Percentiles rank a stretch among this genome's conserved stretches.
Evolutionary conservation across 805 yeast genomes (phyloP).

Genomic region (Saccharomyces paradoxus): DNA sequence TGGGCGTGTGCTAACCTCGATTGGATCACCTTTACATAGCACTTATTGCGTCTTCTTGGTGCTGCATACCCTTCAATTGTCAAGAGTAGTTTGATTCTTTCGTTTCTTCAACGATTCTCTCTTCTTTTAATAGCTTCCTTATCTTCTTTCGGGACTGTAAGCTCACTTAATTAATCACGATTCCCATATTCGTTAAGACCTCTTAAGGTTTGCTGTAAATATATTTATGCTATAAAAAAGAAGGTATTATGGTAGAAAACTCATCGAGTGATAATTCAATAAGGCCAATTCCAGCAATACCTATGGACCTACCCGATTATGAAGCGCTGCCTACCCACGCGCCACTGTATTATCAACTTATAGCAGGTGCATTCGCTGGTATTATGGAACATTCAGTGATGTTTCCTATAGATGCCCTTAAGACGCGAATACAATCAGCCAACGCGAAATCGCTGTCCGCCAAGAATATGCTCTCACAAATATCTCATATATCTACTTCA

Average conservation of each 20-base stretch:
- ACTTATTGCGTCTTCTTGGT: not conserved
- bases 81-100: not conserved
- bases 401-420: conserved; percentile 93
- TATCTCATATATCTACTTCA: conserved; percentile 67
- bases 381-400: conserved; percentile 97
- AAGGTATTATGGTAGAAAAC: not conserved
- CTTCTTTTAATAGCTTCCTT: not conserved
- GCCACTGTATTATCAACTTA: conserved; percentile 69
- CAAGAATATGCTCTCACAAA: conserved; percentile 47
- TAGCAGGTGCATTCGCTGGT: conserved; percentile 99
- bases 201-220: not conserved
- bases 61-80: not conserved
- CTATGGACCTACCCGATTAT: conserved; percentile 43
- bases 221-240: not conserved
- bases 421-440: conserved; percentile 79
- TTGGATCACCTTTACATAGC: not conserved
- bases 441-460: conserved; percentile 24
- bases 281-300: not conserved
- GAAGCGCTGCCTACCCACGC: conserved; percentile 87
- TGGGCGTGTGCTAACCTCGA: not conserved
- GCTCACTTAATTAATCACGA: not conserved
- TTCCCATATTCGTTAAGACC: not conserved
- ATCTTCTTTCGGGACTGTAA: not conserved
- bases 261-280: not conserved
- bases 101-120: not conserved